Base-by-base conservation (phyloP, 2,329 filamentous ascomycete genomes). In the Venturia asperata region DNA sequence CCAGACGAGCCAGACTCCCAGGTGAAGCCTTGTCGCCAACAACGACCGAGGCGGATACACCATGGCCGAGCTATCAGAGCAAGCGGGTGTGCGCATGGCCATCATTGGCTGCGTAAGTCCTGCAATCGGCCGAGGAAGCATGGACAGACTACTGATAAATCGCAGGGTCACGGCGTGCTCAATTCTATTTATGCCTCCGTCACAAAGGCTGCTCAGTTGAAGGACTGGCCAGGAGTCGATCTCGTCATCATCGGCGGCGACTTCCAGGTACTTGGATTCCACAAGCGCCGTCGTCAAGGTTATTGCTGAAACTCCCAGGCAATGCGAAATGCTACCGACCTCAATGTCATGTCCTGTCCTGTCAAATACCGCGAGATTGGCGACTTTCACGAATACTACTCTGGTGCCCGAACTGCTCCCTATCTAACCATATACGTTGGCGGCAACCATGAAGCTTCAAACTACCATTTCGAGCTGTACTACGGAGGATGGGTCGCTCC, bases 401-500 rank as follows among this genome's bases (percentile, higher is more conserved):
- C 87, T 63, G 94, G 94, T 60, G 75, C 79, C 21, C 85, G 85
- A 65, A 83, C 76, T 55, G 94, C 94, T 0, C 94, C 94, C 0
- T 96, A 92, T 73, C 82, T 96, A 58, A 99, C 94, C 19, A 80
- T 97, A 56, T 97, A 97, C 77, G 87, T 96, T 62, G 92, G 88
- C 55, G 94, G 94, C 2, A 99, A 99, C 73, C 94, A 99, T 72
- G 94, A 99, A 78, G 93, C 94, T 0, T 90, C 90, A 71, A 92
- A 90, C 62, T 87, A 97, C 76, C 80, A 96, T 5, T 94, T 87
- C 81, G 94, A 99, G 77, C 83, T 99, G 0, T 96, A 91, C 78
- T 96, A 97, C 73, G 94, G 94, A 63, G 94, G 94, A 62, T 99
- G 94, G 94, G 94, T 91, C 6, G 93, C 93, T 9, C 92, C 91